A percentile compares a stretch with the other conserved stretches of the same genome.
Conservation (phyloP, 176 grass and related monocot genomes). For the Avena sativa region DNA sequence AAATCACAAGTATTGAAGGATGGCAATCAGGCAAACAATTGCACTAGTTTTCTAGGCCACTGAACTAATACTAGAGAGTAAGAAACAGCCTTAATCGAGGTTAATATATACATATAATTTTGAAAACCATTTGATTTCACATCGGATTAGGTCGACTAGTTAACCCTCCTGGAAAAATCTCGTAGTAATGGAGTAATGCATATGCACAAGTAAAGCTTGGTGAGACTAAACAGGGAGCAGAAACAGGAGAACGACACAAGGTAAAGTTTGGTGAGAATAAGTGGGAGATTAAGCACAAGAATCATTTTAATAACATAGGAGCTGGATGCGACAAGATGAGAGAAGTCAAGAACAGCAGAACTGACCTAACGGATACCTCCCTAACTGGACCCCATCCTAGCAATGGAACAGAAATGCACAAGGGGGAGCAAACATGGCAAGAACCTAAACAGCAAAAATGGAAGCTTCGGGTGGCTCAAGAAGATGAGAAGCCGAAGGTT, state of each 20-base stretch:
- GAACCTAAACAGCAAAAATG: conserved; percentile 20
- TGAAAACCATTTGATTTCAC: background rate
- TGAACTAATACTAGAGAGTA: background rate
- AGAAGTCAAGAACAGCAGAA: conserved; percentile 29
- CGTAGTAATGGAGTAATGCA: too few species aligned
- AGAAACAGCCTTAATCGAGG: conserved; percentile 3
- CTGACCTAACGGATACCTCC: conserved; percentile 11
- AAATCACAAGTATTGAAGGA: conserved; percentile 30
- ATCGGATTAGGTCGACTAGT: background rate
- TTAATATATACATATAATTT: background rate
- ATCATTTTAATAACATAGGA: background rate
- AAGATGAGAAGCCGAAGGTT: conserved; percentile 16
- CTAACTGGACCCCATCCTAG: conserved; percentile 27
- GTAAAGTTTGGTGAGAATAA: conserved; percentile 17
- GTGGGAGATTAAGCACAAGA: background rate
- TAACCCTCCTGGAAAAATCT: too few species aligned
- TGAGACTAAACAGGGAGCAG: background rate
- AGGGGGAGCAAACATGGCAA: conserved; percentile 33
- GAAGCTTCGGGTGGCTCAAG: background rate
- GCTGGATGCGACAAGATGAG: conserved; percentile 27
- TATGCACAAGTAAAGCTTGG: background rate
- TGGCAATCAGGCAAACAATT: conserved; percentile 20
- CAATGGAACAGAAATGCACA: conserved; percentile 47
- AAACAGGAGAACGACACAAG: background rate
- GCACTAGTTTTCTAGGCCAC: background rate